Percentiles rank a stretch among this genome's conserved stretches.
Evolutionary conservation across 352 stramenopile species (phyloP).

Genomic region (Phytophthora europaea): DNA sequence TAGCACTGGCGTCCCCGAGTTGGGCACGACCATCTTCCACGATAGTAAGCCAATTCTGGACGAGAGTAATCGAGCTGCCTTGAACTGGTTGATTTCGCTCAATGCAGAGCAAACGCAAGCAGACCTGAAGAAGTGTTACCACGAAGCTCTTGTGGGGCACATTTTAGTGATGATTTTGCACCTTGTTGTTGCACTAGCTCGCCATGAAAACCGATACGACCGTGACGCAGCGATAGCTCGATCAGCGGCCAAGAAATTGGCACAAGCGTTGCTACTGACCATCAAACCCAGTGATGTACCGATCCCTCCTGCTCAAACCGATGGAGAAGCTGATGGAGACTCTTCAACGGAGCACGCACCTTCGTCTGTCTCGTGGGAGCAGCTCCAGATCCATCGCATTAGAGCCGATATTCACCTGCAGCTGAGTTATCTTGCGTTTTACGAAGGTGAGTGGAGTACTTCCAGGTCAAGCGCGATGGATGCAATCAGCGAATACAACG

Average conservation of each 20-base stretch:
- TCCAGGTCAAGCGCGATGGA: conserved; percentile 35
- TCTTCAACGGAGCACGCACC: neutral
- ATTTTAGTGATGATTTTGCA: conserved; percentile 48
- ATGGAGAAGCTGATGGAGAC: neutral
- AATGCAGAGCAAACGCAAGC: conserved; percentile 27
- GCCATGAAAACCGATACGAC: conserved; percentile 43
- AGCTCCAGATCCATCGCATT: conserved; percentile 36
- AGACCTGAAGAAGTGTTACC: conserved; percentile 33
- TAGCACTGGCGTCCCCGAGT: conserved; percentile 7
- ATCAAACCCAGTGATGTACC: conserved; percentile 9
- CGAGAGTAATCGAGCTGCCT: conserved; percentile 37
- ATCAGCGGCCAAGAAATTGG: conserved; percentile 46
- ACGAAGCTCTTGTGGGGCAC: conserved; percentile 32
- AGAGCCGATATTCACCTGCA: conserved; percentile 48
- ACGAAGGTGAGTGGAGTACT: conserved; percentile 45
- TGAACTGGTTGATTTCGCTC: conserved; percentile 50
- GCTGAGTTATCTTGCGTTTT: conserved; percentile 49
- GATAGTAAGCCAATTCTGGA: conserved; percentile 55
- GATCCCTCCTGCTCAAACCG: neutral
- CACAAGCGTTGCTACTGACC: conserved; percentile 28
- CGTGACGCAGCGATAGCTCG: conserved; percentile 28
- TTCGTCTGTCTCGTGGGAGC: conserved; percentile 35
- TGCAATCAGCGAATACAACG: conserved; percentile 29
- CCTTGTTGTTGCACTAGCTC: conserved; percentile 36
- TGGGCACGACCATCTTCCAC: conserved; percentile 30